A percentile compares a stretch with the other conserved stretches of the same genome.
Conservation (phyloP, 495 filamentous ascomycete species). For the Bacidia gigantensis region DNA sequence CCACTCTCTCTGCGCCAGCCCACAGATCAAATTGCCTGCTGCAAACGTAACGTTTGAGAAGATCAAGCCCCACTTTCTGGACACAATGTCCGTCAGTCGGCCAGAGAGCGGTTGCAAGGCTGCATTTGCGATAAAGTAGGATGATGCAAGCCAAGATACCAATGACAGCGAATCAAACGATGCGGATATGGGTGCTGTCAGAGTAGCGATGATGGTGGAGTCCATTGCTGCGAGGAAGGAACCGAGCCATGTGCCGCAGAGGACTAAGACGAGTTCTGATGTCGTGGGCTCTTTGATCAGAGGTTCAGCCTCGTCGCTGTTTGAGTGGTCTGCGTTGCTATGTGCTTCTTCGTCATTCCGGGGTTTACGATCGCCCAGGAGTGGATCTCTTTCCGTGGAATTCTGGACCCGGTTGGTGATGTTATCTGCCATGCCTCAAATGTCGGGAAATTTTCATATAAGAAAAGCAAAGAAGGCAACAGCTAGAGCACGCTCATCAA, state of each 20-base stretch:
- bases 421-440: not conserved
- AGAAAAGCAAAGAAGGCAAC: too few species aligned
- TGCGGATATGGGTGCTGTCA: slow-evolving; percentile 72
- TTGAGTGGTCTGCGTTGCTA: not conserved
- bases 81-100: slow-evolving; percentile 79
- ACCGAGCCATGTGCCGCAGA: slow-evolving; percentile 51
- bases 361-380: slow-evolving; percentile 9
- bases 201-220: slow-evolving; percentile 70
- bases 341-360: not conserved
- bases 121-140: slow-evolving; percentile 84
- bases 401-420: not conserved
- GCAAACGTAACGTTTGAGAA: slow-evolving; percentile 74
- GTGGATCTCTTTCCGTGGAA: slow-evolving; percentile 10
- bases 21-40: slow-evolving; percentile 72
- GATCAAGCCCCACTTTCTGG: slow-evolving; percentile 59
- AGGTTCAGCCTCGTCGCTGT: slow-evolving; percentile 14
- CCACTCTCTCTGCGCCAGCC: slow-evolving; percentile 54
- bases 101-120: slow-evolving; percentile 77
- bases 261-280: slow-evolving; percentile 29
- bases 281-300: slow-evolving; percentile 29
- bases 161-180: slow-evolving; percentile 74
- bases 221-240: slow-evolving; percentile 76
- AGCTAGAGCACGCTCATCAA: too few species aligned
- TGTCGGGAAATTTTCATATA: not conserved
- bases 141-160: slow-evolving; percentile 79